Base-by-base conservation (phyloP, 495 filamentous ascomycete species). In the Xeromyces bisporus region DNA sequence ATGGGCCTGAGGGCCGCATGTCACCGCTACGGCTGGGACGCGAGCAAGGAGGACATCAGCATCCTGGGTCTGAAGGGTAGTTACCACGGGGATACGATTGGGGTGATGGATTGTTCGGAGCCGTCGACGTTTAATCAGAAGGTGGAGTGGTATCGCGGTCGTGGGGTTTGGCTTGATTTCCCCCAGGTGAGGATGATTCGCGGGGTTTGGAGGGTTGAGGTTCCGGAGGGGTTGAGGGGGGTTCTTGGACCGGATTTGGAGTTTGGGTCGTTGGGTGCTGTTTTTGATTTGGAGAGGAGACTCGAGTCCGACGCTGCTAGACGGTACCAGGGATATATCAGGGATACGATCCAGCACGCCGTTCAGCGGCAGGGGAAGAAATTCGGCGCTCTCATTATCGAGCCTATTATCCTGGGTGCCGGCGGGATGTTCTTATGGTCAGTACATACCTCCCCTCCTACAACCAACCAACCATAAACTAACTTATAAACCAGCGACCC, bases 51-150 rank as follows among this genome's bases (percentile, higher is more conserved):
- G 20, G 56, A 73, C 13, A 55, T 80, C 8, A 67, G 64, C 9
- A 69, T 84, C 17, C 44, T 86, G 2, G 80, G 80, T 6, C 50
- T 86, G 13, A 77, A 76, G 43, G 76, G 74, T 1, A 74, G 73
- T 36, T 86, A 86, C 41, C 80, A 86, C 43, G 80, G 80, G 1
- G 80, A 86, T 42, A 84, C 79, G 0, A 78, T 86, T 13, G 80
- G 79, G 2, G 75, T 75, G 0, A 86, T 86, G 80, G 77, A 85
- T 39, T 74, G 67, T 33, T 68, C 74, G 2, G 77, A 82, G 47
- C 80, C 80, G 2, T 70, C 67, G 3, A 69, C 63, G 0, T 86
- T 53, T 35, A 85, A 85, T 37, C 57, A 78, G 38, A 77, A 77
- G 43, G 75, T 83, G 0, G 75, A 80, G 37, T 86, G 80, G 80